Evolutionary conservation across 257 asterid species (phyloP).

Genomic region (Euphrasia confusa): DNA sequence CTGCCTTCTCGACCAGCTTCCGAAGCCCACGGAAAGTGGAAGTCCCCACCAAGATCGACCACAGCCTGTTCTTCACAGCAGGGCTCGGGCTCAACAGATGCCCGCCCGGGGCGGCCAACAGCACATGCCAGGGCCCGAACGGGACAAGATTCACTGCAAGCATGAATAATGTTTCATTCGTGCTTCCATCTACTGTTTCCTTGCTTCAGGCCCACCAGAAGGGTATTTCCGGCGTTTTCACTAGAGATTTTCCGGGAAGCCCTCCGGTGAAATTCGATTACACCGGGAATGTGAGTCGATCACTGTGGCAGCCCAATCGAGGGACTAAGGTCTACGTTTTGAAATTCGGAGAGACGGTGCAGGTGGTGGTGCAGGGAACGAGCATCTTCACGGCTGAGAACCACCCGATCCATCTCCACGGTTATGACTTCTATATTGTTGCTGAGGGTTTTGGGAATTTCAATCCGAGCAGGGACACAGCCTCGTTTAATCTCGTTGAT

Average conservation of each 20-base stretch:
- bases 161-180: conserved; percentile 75
- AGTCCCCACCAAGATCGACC: conserved; percentile 60
- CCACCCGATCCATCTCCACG: conserved; percentile 90
- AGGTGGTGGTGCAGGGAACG: conserved; percentile 75
- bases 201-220: conserved; percentile 69
- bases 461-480: conserved; percentile 50
- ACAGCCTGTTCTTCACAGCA: conserved; percentile 55
- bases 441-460: conserved; percentile 88
- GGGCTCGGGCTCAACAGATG: conserved; percentile 72
- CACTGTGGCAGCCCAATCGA: conserved; percentile 67
- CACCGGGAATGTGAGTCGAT: conserved; percentile 67
- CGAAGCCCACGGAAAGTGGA: conserved; percentile 48
- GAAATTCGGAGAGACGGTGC: conserved; percentile 64
- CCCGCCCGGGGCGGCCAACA: conserved; percentile 46
- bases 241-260: conserved; percentile 61
- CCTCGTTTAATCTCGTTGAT: conserved; percentile 71
- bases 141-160: conserved; percentile 79
- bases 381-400: conserved; percentile 66
- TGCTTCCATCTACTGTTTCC: conserved; percentile 63
- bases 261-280: conserved; percentile 63
- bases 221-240: conserved; percentile 64
- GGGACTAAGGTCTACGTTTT: conserved; percentile 59
- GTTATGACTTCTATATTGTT: conserved; percentile 68
- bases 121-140: conserved; percentile 78
- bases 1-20: conserved; percentile 60